Evolutionary conservation across 179 eudicot genomes (phyloP), one percentile per base, ranked within the genome.

Genomic region (Heliamphora pulchella): DNA sequence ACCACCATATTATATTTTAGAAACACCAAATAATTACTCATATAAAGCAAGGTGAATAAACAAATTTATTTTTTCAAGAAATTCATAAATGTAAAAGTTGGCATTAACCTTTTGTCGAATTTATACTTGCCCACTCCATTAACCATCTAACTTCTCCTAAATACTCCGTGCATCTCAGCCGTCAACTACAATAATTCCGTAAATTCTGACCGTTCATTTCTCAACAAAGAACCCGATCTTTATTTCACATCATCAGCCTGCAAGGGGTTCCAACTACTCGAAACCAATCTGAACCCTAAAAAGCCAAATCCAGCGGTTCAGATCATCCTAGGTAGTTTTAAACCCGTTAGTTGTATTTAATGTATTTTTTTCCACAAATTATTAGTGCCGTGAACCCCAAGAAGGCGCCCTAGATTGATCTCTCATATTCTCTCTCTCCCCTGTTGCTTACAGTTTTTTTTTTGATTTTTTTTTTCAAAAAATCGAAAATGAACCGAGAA

Each of bases 281-380:
- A 41, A 39, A 54, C 58, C 39, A 78, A 78, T 78, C 61, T 43
- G 43, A 54, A 14, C 78, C 84, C 8, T 82, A 8, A 31, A 46
- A 18, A 13, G 15, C 17, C 5, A 0, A 78, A 73, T n/a, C 72
- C 59, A 72, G 73, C 78, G 81, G 81, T 46, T 4, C 2, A 1
- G 78, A 55, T 71, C 77, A 18, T 50, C 70, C 61, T 46, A 59
- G 79, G 57, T 31, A 14, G n/a, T 41, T 63, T 43, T 39, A 13
- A 47, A 48, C 46, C 48, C 20, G 0, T 39, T 75, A 7, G 5
- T 3, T 41, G 11, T 70, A 41, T 55, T 31, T 74, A 41, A 67
- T 44, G 10, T 74, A 55, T 55, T 57, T 75, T 57, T 2, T 31
- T 0, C 31, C 31, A 31, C 31, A 31, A 31, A 31, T 31, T 31